Base-by-base conservation (phyloP, 176 grass and related monocot species). In the Paspalum notatum region DNA sequence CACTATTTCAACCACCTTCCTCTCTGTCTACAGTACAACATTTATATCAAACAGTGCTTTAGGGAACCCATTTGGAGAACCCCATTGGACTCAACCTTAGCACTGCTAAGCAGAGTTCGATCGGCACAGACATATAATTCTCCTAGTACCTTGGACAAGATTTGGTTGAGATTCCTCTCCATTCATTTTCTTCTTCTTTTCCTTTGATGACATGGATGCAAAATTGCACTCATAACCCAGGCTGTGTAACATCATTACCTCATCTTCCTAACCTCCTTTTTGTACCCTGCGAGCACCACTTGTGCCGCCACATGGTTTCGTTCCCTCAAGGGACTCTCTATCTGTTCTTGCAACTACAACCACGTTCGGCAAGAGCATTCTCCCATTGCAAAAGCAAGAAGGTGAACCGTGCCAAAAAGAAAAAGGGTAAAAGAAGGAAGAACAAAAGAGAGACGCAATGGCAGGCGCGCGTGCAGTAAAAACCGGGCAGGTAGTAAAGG, bases 311-410 rank as follows among this genome's bases (percentile, higher is more conserved):
- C 39, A 41, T 54, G 62, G 12, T n/a, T n/a, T n/a, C n/a, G 60
- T 81, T 69, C 52, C 46, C 54, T 70, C 70, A 15, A 32, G 21
- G 14, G 49, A 77, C 75, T 71, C 39, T 56, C 49, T n/a, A n/a
- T 50, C 32, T 32, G 32, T n/a, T 8, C 55, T 53, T 45, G 79
- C 32, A 83, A 72, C n/a, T n/a, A 21, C 63, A 81, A 76, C 84
- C 55, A 70, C 48, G 54, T 32, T 79, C 67, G 67, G 21, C 66
- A 32, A 37, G 68, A 32, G 32, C 32, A 32, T 32, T 32, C 32
- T 65, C 57, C 57, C 39, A 14, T 80, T 26, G 47, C 57, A 11
- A 76, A 82, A 71, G 78, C 48, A 65, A 59, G 74, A 41, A 41
- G 63, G 42, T 25, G 56, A 72, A 49, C 48, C 46, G 18, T 12